Evolutionary conservation across 345 rosid species (phyloP).

Genomic region (Aethionema arabicum): DNA sequence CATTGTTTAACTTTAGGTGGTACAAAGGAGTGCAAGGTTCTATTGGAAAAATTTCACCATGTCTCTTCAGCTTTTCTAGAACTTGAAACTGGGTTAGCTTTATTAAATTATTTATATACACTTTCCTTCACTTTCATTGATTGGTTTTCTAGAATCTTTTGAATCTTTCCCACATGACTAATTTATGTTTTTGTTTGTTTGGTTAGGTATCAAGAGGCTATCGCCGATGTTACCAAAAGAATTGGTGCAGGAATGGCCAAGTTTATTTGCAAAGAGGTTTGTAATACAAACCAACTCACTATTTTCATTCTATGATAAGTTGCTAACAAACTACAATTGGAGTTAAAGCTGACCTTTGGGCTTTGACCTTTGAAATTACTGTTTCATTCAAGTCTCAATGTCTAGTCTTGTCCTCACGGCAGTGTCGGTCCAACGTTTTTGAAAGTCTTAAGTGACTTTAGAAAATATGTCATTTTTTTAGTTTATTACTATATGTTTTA

Average conservation of each 20-base stretch:
- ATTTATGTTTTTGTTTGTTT: neutral
- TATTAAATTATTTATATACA: too few species aligned
- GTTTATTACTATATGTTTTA: too few species aligned
- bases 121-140: neutral
- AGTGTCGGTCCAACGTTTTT: too few species aligned
- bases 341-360: too few species aligned
- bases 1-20: conserved; percentile 52
- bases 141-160: neutral
- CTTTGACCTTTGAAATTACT: too few species aligned
- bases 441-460: too few species aligned
- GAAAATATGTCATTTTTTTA: too few species aligned
- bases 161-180: neutral
- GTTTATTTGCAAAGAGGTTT: conserved; percentile 82
- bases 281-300: conserved; percentile 9
- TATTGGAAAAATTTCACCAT: conserved; percentile 80
- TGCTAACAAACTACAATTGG: too few species aligned
- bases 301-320: too few species aligned
- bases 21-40: conserved; percentile 65
- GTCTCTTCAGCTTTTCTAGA: conserved; percentile 74
- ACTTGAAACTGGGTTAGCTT: conserved; percentile 59
- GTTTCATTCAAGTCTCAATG: too few species aligned
- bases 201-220: conserved; percentile 71
- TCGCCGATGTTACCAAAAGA: conserved; percentile 65
- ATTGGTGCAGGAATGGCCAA: conserved; percentile 98
- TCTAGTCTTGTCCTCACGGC: too few species aligned